Conservation (phyloP, 2,329 filamentous ascomycete genomes). For the Cadophora luteo-olivacea region DNA sequence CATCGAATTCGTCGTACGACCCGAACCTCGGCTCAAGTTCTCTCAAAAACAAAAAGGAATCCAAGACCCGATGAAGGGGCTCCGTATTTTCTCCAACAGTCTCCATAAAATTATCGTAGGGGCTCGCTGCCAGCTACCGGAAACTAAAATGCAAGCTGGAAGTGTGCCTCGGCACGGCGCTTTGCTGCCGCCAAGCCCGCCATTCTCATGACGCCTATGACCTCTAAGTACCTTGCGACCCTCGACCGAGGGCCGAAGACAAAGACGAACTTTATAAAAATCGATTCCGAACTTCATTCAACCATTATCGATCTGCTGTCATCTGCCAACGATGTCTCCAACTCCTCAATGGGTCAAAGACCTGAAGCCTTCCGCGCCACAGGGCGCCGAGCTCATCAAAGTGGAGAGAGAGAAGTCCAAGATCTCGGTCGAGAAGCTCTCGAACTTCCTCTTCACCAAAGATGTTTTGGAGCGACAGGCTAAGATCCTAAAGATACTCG, state of each 20-base stretch:
- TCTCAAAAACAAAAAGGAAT: not conserved
- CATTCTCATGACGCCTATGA: constrained; percentile 11
- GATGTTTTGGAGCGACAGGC: constrained; percentile 66
- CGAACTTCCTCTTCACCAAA: constrained; percentile 72
- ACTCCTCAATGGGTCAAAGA: constrained; percentile 66
- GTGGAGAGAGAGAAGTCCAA: constrained; percentile 72
- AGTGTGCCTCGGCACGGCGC: constrained; percentile 25
- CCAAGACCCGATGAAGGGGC: not conserved
- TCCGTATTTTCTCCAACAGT: not conserved
- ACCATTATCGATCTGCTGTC: not conserved
- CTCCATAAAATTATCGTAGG: constrained; percentile 3
- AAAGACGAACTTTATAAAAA: constrained; percentile 22
- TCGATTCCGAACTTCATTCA: not conserved
- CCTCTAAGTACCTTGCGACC: not conserved
- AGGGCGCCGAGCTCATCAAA: constrained; percentile 72
- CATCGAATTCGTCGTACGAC: not conserved
- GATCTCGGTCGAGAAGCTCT: constrained; percentile 70
- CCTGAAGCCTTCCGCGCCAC: constrained; percentile 69
- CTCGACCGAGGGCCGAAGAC: constrained; percentile 32
- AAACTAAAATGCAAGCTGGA: constrained; percentile 8
- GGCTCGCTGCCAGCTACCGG: not conserved
- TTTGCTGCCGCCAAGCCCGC: constrained; percentile 8
- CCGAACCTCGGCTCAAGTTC: constrained; percentile 3
- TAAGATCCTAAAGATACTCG: constrained; percentile 67
- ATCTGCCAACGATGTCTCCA: constrained; percentile 36